Evolutionary conservation across 2,329 filamentous ascomycete genomes (phyloP).

Genomic region (Sporothrix sp.): DNA sequence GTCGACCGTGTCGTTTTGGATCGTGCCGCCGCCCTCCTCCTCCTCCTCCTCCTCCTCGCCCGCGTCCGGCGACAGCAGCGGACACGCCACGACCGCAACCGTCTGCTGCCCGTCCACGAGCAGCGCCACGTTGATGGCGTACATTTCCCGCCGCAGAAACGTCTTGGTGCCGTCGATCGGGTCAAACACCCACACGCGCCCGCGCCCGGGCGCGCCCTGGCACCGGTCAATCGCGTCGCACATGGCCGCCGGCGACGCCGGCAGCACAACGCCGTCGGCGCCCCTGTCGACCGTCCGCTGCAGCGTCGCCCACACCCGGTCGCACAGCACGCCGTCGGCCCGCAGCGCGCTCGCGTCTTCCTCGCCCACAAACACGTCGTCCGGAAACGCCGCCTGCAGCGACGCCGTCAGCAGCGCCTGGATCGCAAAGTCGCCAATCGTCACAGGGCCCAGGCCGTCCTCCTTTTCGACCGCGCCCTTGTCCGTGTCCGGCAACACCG

Average conservation of each 20-base stretch:
- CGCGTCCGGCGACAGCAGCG: constrained; percentile 30
- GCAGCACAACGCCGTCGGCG: constrained; percentile 21
- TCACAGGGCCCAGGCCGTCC: constrained; percentile 45
- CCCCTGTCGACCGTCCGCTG: constrained; percentile 23
- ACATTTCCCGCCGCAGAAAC: constrained; percentile 43
- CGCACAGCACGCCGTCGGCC: constrained; percentile 31
- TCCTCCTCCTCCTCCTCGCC: too few species aligned
- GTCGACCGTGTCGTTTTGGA: constrained; percentile 37
- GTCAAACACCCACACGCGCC: constrained; percentile 49
- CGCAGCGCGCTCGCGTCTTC: constrained; percentile 42
- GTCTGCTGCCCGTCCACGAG: constrained; percentile 41
- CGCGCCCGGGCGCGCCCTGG: constrained; percentile 27
- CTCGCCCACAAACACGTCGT: constrained; percentile 45
- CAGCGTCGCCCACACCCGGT: constrained; percentile 40
- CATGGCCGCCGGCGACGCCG: constrained; percentile 34
- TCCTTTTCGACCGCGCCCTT: constrained; percentile 44
- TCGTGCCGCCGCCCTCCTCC: constrained; percentile 29
- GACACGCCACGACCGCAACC: constrained; percentile 41
- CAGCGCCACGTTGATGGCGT: constrained; percentile 48
- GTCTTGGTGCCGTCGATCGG: constrained; percentile 52
- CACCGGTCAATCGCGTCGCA: constrained; percentile 46
- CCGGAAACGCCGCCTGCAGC: constrained; percentile 40
- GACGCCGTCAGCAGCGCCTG: constrained; percentile 45
- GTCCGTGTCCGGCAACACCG: constrained; percentile 36
- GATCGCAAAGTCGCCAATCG: constrained; percentile 50